Conservation (phyloP, 2,329 filamentous ascomycete genomes). For the Trichophyton benhamiae region DNA sequence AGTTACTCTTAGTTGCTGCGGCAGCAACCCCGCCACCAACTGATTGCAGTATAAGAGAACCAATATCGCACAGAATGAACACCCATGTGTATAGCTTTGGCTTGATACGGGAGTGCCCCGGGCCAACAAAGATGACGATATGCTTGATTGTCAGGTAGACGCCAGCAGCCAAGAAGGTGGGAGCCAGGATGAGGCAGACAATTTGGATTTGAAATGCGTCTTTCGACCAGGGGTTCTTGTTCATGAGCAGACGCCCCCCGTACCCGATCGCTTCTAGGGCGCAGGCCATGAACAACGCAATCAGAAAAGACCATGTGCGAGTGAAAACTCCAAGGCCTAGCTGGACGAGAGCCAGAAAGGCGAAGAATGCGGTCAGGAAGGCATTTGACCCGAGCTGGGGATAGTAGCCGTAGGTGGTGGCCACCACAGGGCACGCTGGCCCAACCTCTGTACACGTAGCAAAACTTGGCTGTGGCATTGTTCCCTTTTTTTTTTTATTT, state of each 20-base stretch:
- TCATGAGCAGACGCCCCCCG: slow-evolving; percentile 41
- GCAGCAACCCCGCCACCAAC: slow-evolving; percentile 47
- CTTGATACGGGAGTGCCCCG: slow-evolving; percentile 36
- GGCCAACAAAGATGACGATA: slow-evolving; percentile 44
- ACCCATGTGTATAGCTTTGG: slow-evolving; percentile 45
- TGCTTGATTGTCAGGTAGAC: slow-evolving; percentile 48
- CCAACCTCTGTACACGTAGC: slow-evolving; percentile 9
- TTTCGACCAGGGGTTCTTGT: slow-evolving; percentile 40
- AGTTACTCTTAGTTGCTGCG: slow-evolving; percentile 30
- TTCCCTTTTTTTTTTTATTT: neutral
- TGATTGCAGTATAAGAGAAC: slow-evolving; percentile 48
- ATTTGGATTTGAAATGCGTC: slow-evolving; percentile 44
- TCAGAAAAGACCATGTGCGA: slow-evolving; percentile 45
- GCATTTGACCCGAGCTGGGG: slow-evolving; percentile 41
- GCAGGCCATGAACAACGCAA: slow-evolving; percentile 38
- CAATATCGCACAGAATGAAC: slow-evolving; percentile 48
- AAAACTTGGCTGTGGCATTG: slow-evolving; percentile 5
- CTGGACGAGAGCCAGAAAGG: slow-evolving; percentile 37
- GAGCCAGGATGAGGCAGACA: slow-evolving; percentile 44
- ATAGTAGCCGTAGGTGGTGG: slow-evolving; percentile 43
- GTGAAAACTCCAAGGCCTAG: slow-evolving; percentile 38
- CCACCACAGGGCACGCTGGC: slow-evolving; percentile 32
- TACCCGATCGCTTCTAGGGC: slow-evolving; percentile 45
- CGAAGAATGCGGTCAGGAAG: slow-evolving; percentile 43
- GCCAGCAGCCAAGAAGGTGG: slow-evolving; percentile 43